phyloP scores from a whole-genome alignment of 257 asterid species.

The Gentiana dahurica region DNA sequence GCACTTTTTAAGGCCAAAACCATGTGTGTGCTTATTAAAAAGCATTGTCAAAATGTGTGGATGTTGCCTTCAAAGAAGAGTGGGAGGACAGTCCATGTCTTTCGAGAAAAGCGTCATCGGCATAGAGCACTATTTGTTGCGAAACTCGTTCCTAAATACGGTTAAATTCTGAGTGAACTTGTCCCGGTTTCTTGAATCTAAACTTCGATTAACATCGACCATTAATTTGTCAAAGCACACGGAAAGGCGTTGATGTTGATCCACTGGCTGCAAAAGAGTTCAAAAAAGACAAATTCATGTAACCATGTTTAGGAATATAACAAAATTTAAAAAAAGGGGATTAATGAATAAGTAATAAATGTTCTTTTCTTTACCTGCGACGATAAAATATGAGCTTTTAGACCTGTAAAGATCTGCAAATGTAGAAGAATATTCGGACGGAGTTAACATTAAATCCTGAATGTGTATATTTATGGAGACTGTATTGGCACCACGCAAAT shows the following conservation, averaged over 20 bases:
- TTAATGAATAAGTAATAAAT: too few relatives aligned
- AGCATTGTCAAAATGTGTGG: neutral
- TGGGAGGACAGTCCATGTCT: neutral
- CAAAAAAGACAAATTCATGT: too few relatives aligned
- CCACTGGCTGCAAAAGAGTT: constrained; percentile 51
- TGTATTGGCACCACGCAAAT: too few relatives aligned
- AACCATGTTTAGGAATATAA: too few relatives aligned
- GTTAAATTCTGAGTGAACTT: constrained; percentile 89
- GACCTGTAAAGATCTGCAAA: constrained; percentile 76
- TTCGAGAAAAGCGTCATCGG: too few relatives aligned
- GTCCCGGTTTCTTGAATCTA: constrained; percentile 92
- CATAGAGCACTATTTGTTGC: constrained; percentile 39
- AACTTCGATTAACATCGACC: constrained; percentile 66
- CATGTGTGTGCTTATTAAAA: neutral
- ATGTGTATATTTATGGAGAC: too few relatives aligned
- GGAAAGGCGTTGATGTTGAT: constrained; percentile 82
- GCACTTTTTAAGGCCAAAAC: neutral
- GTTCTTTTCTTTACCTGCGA: constrained; percentile 48
- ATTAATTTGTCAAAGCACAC: constrained; percentile 77
- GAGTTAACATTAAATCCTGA: too few relatives aligned
- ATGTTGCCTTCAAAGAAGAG: neutral
- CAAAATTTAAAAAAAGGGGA: too few relatives aligned
- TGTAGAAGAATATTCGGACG: constrained; percentile 1
- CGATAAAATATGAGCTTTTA: constrained; percentile 83
- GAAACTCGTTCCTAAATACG: constrained; percentile 72